Conservation (phyloP, 2,329 filamentous ascomycete genomes). For the Colletotrichum cuscutae region DNA sequence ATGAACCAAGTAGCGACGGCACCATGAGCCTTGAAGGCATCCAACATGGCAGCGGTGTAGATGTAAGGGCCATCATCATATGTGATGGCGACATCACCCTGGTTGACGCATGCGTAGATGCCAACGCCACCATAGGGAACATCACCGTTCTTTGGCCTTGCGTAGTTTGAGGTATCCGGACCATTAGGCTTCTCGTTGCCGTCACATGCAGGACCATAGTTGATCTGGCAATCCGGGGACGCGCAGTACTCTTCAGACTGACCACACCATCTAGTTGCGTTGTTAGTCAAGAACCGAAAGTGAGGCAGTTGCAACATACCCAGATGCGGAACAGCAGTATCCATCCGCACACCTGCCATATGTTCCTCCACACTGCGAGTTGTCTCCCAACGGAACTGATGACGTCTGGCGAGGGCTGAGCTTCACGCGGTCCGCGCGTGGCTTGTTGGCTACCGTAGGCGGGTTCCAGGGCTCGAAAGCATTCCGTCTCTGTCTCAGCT, state of each 20-base stretch:
- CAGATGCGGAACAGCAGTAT: constrained; percentile 47
- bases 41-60: constrained; percentile 47
- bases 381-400: neutral
- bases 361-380: constrained; percentile 41
- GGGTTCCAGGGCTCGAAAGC: constrained; percentile 41
- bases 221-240: constrained; percentile 43
- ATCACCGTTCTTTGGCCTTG: constrained; percentile 40
- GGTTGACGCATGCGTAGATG: constrained; percentile 42
- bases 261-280: constrained; percentile 41
- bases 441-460: constrained; percentile 37
- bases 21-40: constrained; percentile 44
- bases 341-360: constrained; percentile 44
- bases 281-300: neutral
- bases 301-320: constrained; percentile 36
- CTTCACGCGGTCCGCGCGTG: neutral
- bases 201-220: constrained; percentile 43
- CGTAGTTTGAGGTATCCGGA: constrained; percentile 36
- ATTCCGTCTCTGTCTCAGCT: constrained; percentile 16
- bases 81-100: constrained; percentile 47
- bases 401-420: constrained; percentile 36
- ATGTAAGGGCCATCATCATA: constrained; percentile 50
- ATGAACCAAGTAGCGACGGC: constrained; percentile 51
- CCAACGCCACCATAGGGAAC: constrained; percentile 45
- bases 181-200: constrained; percentile 43
- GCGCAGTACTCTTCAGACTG: constrained; percentile 38